Evolutionary conservation across 768 basidiomycete genomes (phyloP).

Genomic region (Pleurotus platypus): DNA sequence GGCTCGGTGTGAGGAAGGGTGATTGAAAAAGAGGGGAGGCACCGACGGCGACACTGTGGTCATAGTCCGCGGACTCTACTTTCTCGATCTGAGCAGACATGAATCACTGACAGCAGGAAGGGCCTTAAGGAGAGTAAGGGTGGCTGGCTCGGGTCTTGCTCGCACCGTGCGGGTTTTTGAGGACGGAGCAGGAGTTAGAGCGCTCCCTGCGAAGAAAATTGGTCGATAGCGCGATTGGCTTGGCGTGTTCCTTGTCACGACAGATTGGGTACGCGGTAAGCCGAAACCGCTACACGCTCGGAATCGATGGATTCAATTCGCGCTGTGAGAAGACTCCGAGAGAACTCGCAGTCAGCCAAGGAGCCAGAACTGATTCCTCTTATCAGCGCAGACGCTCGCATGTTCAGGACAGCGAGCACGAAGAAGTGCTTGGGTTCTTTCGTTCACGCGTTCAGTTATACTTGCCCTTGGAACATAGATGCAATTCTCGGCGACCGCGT

Average conservation of each 20-base stretch:
- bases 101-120: neutral
- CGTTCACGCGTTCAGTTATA: too few relatives aligned
- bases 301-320: neutral
- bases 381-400: too few relatives aligned
- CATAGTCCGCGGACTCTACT: conserved; percentile 1
- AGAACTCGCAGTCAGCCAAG: neutral
- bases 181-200: conserved; percentile 5
- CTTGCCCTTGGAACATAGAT: too few relatives aligned
- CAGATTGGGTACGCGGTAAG: neutral
- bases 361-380: neutral
- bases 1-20: neutral
- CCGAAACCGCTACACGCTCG: neutral
- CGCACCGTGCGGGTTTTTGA: neutral
- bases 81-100: conserved; percentile 7
- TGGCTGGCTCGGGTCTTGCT: neutral
- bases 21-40: neutral
- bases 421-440: too few relatives aligned
- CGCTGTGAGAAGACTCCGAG: too few relatives aligned
- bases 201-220: neutral
- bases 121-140: neutral
- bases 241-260: neutral
- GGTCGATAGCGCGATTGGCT: neutral
- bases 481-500: too few relatives aligned
- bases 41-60: neutral
- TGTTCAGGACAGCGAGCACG: too few relatives aligned